These are phyloP conservation scores for Agapanthus africanus DNA, from an alignment of 106 monocot species.

Conservation along the genomic window DNA sequence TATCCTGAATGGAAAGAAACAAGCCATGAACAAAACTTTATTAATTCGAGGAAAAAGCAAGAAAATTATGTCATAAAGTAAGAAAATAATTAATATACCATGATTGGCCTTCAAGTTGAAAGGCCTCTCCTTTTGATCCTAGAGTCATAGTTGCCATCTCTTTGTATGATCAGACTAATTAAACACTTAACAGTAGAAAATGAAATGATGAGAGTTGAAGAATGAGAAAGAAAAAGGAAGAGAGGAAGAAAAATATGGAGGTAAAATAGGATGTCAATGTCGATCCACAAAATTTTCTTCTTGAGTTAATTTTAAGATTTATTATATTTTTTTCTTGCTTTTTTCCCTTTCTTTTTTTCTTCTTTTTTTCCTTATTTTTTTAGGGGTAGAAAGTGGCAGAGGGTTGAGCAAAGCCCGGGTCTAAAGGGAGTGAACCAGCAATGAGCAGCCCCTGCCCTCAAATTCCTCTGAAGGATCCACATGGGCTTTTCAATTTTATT, in stretches of 20 bases:
- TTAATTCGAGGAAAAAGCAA: no score
- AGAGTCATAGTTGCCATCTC: conserved; percentile 49
- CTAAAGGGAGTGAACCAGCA: conserved; percentile 10
- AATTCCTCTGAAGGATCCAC: no score
- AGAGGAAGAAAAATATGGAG: background rate
- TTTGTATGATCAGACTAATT: background rate
- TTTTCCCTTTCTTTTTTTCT: background rate
- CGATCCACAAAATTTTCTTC: background rate
- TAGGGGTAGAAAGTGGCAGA: conserved; percentile 11
- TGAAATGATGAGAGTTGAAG: background rate
- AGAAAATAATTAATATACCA: conserved; percentile 23
- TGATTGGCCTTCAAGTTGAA: conserved; percentile 31
- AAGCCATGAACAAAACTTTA: background rate
- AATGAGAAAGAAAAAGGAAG: background rate
- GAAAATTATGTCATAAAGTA: background rate
- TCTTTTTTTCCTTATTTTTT: background rate
- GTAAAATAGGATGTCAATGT: background rate
- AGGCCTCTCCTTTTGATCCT: conserved; percentile 44
- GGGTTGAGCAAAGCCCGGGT: conserved; percentile 10
- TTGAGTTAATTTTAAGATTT: background rate
- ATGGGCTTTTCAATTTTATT: no score
- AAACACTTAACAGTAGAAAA: background rate
- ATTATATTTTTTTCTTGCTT: background rate
- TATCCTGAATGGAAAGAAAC: conserved; percentile 23
- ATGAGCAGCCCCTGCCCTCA: background rate